Conservation (phyloP, 73 alveolate genomes). For the Symbiodinium pilosum region DNA sequence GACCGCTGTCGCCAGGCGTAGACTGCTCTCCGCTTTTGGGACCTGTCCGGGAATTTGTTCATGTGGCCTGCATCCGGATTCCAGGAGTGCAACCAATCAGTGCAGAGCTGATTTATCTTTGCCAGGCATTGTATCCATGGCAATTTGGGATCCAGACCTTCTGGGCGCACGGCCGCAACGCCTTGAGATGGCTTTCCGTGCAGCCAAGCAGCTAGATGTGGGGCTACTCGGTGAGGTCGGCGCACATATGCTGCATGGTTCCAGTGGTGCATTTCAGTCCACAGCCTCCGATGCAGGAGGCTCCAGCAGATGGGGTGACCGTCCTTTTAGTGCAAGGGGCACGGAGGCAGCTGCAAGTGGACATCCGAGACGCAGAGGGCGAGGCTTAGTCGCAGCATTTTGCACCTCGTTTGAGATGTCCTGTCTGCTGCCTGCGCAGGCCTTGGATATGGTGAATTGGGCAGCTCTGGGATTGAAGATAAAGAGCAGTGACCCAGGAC, state of each 20-base stretch:
- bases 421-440: conserved; percentile 7
- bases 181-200: conserved; percentile 53
- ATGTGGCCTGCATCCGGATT: not conserved
- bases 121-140: conserved; percentile 55
- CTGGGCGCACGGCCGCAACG: conserved; percentile 76
- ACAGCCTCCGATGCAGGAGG: not conserved
- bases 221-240: conserved; percentile 63
- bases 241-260: no score
- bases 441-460: conserved; percentile 84
- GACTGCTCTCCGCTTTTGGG: no score
- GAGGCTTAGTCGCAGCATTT: conserved; percentile 6
- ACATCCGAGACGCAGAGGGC: conserved; percentile 89
- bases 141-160: conserved; percentile 68
- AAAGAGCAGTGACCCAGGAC: conserved; percentile 93
- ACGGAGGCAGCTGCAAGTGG: conserved; percentile 55
- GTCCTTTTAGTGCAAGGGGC: conserved; percentile 76
- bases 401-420: not conserved
- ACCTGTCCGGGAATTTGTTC: not conserved
- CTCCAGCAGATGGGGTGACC: not conserved
- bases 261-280: not conserved
- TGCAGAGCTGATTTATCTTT: no score
- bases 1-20: conserved; percentile 38
- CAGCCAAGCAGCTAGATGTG: conserved; percentile 85
- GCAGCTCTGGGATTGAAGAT: conserved; percentile 36
- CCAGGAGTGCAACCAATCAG: not conserved